Evolutionary conservation across 2,329 filamentous ascomycete genomes (phyloP).

Genomic region (Neospermospora avenae): DNA sequence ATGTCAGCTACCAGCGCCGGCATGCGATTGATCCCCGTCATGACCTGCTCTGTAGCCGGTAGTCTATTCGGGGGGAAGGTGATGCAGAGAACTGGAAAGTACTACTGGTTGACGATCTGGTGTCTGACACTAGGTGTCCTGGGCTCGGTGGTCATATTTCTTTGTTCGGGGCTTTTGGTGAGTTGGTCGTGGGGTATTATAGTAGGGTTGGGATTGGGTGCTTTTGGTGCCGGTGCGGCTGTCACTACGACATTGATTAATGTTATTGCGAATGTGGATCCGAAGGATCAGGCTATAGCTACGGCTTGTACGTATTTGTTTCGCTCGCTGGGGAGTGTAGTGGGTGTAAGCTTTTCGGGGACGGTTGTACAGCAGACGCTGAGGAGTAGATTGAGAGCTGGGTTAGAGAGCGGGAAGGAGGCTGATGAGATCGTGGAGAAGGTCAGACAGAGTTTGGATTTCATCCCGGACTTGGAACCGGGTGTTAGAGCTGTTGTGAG

Average conservation of each 20-base stretch:
- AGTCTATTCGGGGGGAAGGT: conserved; percentile 62
- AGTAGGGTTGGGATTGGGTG: conserved; percentile 48
- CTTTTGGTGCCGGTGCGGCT: conserved; percentile 55
- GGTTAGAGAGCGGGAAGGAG: conserved; percentile 54
- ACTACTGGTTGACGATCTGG: conserved; percentile 64
- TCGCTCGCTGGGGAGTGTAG: conserved; percentile 70
- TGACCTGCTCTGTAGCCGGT: conserved; percentile 58
- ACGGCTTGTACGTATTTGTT: conserved; percentile 81
- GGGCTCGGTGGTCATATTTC: conserved; percentile 53
- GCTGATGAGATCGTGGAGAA: conserved; percentile 64
- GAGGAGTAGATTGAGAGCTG: conserved; percentile 50
- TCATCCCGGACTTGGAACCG: conserved; percentile 62
- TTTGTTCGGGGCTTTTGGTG: conserved; percentile 53
- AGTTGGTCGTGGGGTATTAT: conserved; percentile 52
- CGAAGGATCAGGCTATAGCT: conserved; percentile 68
- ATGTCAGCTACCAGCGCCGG: conserved; percentile 62
- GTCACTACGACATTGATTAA: conserved; percentile 71
- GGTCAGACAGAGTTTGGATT: conserved; percentile 68
- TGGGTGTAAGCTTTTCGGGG: conserved; percentile 59
- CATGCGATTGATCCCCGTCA: conserved; percentile 62
- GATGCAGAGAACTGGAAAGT: conserved; percentile 69
- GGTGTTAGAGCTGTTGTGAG: conserved; percentile 56
- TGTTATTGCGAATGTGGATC: conserved; percentile 65
- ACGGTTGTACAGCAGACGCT: conserved; percentile 70
- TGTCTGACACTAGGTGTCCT: conserved; percentile 52